Conservation (phyloP, 179 eudicot genomes). For the Vitellaria paradoxa region DNA sequence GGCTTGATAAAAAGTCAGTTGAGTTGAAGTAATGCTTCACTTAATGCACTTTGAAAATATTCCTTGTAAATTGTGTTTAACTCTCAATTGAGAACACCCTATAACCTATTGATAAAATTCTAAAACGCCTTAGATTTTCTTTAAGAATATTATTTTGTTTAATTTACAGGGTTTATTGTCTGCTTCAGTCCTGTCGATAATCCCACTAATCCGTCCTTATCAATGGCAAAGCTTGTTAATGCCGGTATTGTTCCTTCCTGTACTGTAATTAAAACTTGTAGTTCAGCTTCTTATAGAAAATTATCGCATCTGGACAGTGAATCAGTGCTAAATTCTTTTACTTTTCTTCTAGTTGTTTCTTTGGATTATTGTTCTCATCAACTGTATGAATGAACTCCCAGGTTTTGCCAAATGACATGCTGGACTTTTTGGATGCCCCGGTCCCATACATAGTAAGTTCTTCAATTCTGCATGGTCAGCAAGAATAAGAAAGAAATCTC, state of each 20-base stretch:
- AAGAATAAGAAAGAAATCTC: slow-evolving; percentile 6
- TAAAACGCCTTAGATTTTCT: not conserved
- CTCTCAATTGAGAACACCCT: too few species aligned
- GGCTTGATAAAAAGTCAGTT: not conserved
- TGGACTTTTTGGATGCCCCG: slow-evolving; percentile 98
- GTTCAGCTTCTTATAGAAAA: not conserved
- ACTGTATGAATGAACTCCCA: slow-evolving; percentile 22
- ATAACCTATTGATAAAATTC: not conserved
- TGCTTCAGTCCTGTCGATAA: slow-evolving; percentile 72
- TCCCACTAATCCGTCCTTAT: slow-evolving; percentile 93
- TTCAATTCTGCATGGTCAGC: not conserved
- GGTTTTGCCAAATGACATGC: slow-evolving; percentile 98
- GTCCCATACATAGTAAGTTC: slow-evolving; percentile 90
- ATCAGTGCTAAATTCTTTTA: too few species aligned
- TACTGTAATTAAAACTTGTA: not conserved
- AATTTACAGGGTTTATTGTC: slow-evolving; percentile 76
- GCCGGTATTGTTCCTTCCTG: slow-evolving; percentile 58
- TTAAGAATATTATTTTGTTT: slow-evolving; percentile 3
- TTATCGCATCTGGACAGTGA: not conserved
- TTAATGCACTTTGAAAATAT: not conserved
- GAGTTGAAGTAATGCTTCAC: not conserved
- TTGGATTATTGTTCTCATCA: not conserved
- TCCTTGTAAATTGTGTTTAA: not conserved
- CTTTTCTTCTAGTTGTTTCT: not conserved
- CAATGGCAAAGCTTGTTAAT: slow-evolving; percentile 97